Percentiles rank a stretch among this genome's conserved stretches.
Evolutionary conservation across 352 stramenopile species (phyloP).

Genomic region (Blastocystis sp.): DNA sequence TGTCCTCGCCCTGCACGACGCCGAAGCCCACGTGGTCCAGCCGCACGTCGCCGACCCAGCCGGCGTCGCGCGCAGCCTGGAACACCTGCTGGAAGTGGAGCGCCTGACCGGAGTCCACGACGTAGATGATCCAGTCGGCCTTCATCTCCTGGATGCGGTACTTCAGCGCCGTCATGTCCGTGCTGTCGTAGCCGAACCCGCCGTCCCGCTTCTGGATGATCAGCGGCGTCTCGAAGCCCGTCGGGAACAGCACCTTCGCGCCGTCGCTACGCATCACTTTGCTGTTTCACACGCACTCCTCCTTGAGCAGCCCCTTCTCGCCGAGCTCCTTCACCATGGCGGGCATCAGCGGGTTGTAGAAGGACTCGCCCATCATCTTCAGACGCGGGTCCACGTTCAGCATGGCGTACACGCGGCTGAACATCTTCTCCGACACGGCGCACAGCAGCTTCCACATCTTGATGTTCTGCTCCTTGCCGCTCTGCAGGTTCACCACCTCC

Average conservation of each 20-base stretch:
- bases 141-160: conserved; percentile 81
- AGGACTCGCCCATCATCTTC: conserved; percentile 83
- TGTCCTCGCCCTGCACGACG: conserved; percentile 85
- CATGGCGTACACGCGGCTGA: conserved; percentile 84
- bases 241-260: conserved; percentile 85
- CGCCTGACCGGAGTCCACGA: conserved; percentile 84
- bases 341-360: conserved; percentile 87
- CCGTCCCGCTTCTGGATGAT: conserved; percentile 88
- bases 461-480: conserved; percentile 78
- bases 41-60: conserved; percentile 76
- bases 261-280: conserved; percentile 81
- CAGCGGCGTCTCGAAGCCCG: conserved; percentile 77
- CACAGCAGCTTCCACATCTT: conserved; percentile 83
- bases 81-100: conserved; percentile 86
- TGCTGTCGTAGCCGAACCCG: conserved; percentile 87
- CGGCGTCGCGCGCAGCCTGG: conserved; percentile 77
- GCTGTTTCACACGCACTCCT: conserved; percentile 74
- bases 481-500: conserved; percentile 94
- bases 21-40: conserved; percentile 86
- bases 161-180: conserved; percentile 86
- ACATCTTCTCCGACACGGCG: conserved; percentile 81
- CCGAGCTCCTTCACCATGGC: conserved; percentile 87
- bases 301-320: conserved; percentile 81
- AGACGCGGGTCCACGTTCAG: conserved; percentile 80
- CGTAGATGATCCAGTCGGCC: conserved; percentile 81